Conservation (phyloP, 306 rosid genomes). For the Vigna unguiculata region DNA sequence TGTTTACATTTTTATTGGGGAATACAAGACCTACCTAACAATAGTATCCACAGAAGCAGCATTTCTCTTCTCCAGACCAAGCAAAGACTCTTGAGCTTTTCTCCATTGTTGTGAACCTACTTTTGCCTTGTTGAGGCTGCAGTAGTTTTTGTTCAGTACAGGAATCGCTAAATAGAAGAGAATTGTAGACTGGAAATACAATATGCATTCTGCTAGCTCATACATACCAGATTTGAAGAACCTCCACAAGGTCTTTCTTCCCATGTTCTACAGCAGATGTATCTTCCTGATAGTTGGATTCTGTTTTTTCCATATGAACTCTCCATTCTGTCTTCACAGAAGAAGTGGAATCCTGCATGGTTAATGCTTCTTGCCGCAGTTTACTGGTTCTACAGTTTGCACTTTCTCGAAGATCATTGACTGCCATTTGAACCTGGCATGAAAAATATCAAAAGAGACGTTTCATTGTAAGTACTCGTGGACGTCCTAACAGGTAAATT, state of each 20-base stretch:
- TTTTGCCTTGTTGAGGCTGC: conserved; percentile 86
- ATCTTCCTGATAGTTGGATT: conserved; percentile 77
- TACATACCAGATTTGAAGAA: conserved; percentile 82
- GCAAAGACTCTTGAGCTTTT: conserved; percentile 91
- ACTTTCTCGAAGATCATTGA: conserved; percentile 92
- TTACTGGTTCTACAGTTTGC: conserved; percentile 80
- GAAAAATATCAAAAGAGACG: conserved; percentile 27
- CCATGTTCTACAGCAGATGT: conserved; percentile 87
- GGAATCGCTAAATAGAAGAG: conserved; percentile 36
- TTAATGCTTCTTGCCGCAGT: conserved; percentile 82
- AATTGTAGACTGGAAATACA: conserved; percentile 36
- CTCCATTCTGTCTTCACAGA: conserved; percentile 83
- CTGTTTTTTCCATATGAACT: conserved; percentile 86
- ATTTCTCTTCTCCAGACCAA: conserved; percentile 74
- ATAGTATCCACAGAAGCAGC: conserved; percentile 83
- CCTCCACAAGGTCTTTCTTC: conserved; percentile 82
- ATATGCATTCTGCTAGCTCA: conserved; percentile 28
- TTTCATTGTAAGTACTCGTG: conserved; percentile 4
- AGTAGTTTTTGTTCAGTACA: conserved; percentile 26
- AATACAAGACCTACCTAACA: conserved; percentile 67
- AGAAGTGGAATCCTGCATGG: conserved; percentile 86
- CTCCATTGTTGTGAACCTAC: conserved; percentile 95
- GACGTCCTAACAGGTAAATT: conserved; percentile 3
- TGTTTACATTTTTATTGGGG: background rate
- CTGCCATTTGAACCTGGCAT: conserved; percentile 87